Evolutionary conservation across 2,329 filamentous ascomycete species (phyloP).

Genomic region (Hypoxylon sp.): DNA sequence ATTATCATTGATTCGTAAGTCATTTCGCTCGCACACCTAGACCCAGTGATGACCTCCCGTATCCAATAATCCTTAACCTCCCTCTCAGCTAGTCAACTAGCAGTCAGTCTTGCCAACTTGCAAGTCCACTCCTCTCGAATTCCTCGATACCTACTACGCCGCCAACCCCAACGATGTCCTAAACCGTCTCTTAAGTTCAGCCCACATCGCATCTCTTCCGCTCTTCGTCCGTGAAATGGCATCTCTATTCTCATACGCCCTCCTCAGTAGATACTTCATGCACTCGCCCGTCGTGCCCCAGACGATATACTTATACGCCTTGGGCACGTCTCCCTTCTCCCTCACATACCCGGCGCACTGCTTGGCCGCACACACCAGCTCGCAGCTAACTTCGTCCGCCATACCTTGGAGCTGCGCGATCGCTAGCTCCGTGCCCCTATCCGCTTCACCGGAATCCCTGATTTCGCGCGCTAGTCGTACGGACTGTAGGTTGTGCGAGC

Average conservation of each 20-base stretch:
- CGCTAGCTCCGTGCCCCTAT: slow-evolving; percentile 61
- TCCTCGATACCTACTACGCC: neutral
- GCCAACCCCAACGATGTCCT: slow-evolving; percentile 58
- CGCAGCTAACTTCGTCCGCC: slow-evolving; percentile 91
- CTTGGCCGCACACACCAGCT: slow-evolving; percentile 60
- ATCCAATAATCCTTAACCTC: neutral
- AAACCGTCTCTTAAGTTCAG: slow-evolving; percentile 71
- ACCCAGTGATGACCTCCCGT: neutral
- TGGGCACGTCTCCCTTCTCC: slow-evolving; percentile 48
- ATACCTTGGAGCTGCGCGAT: slow-evolving; percentile 94
- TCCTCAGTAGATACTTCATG: slow-evolving; percentile 83
- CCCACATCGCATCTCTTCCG: slow-evolving; percentile 74
- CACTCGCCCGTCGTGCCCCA: slow-evolving; percentile 84
- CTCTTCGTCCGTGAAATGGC: slow-evolving; percentile 75
- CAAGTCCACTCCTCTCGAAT: neutral
- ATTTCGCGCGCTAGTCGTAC: slow-evolving; percentile 72
- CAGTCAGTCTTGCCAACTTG: neutral
- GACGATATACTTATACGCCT: slow-evolving; percentile 76
- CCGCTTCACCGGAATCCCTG: slow-evolving; percentile 61
- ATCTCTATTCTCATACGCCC: slow-evolving; percentile 82
- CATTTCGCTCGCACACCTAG: slow-evolving; percentile 19
- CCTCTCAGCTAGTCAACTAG: neutral
- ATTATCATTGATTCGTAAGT: slow-evolving; percentile 29
- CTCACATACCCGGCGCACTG: slow-evolving; percentile 15
- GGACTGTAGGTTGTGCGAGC: slow-evolving; percentile 85